Base-by-base conservation (phyloP, 768 basidiomycete genomes). In the Trametes cingulata region DNA sequence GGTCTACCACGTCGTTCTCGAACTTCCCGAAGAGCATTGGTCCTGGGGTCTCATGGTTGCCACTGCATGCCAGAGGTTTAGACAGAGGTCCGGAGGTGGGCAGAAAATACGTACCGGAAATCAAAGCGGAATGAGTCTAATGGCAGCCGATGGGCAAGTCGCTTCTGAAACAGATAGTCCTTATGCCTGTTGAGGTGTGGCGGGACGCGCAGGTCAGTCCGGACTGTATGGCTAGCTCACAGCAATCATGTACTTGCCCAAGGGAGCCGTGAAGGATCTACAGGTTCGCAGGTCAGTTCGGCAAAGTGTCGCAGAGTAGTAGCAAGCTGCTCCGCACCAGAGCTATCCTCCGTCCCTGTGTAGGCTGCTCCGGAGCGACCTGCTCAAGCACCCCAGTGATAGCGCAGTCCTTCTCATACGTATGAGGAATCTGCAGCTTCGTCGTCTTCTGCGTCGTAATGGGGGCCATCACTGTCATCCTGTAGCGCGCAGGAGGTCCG, bases 71-170 rank as follows among this genome's bases (percentile, higher is more conserved):
- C 12, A 47, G 5, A 25, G n/a, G 40, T 25, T 29, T 20, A 10
- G 15, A 13, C 52, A 41, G 24, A 17, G 33, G 41, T 42, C 29
- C 37, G 15, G 36, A 29, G 36, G 46, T 25, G 39, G 41, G 12
- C 12, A 20, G 1, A 14, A 25, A 37, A 36, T 24, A 68, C 82
- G 56, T 67, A 91, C 90, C 90, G 83, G 74, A 94, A 94, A 71
- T 94, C 91, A 67, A 94, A 92, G 33, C 91, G 82, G 70, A 93
- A 92, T 2, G 90, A 92, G 71, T 94, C 91, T 22, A 90, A 67
- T 0, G 89, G 87, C 14, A 92, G 72, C 37, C 76, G 78, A 39
- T 72, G 69, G 2, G 88, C 89, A 19, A 93, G 83, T 14, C 81
- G 83, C 68, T 86, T 87, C 72, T 89, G 87, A 76, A 88, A 92